Conservation (phyloP, 805 yeast genomes). For the Kodamaea sagamina region DNA sequence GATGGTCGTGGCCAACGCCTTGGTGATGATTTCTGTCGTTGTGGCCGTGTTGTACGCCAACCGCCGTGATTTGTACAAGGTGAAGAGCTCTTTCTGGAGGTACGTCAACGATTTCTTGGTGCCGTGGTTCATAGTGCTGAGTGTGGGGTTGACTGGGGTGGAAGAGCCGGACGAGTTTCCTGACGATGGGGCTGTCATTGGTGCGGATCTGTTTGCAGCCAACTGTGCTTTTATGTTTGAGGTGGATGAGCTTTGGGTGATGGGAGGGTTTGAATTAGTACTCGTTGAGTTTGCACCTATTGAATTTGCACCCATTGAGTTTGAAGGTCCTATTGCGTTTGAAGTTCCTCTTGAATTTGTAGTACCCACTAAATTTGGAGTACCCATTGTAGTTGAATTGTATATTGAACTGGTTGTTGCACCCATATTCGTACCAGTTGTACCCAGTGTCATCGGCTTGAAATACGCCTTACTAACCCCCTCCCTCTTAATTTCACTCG, state of each 20-base stretch:
- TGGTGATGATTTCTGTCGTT: slow-evolving; percentile 81
- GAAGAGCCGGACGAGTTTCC: slow-evolving; percentile 20
- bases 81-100: slow-evolving; percentile 81
- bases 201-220: slow-evolving; percentile 46
- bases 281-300: too few relatives aligned
- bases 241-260: too few relatives aligned
- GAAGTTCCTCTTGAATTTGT: too few relatives aligned
- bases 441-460: too few relatives aligned
- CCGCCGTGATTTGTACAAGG: slow-evolving; percentile 74
- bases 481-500: slow-evolving; percentile 42
- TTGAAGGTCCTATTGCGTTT: too few relatives aligned
- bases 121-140: slow-evolving; percentile 50
- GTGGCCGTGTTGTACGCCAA: slow-evolving; percentile 73
- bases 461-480: slow-evolving; percentile 35
- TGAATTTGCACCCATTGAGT: too few relatives aligned
- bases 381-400: too few relatives aligned
- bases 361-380: too few relatives aligned
- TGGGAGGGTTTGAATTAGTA: too few relatives aligned
- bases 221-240: slow-evolving; percentile 45
- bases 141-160: slow-evolving; percentile 10
- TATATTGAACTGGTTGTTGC: too few relatives aligned
- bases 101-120: slow-evolving; percentile 76
- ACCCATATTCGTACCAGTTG: slow-evolving; percentile 13
- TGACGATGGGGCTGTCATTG: slow-evolving; percentile 17
- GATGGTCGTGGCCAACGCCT: slow-evolving; percentile 89